Evolutionary conservation across 176 grass and related monocot genomes (phyloP).

Genomic region (Eragrostis curvula): DNA sequence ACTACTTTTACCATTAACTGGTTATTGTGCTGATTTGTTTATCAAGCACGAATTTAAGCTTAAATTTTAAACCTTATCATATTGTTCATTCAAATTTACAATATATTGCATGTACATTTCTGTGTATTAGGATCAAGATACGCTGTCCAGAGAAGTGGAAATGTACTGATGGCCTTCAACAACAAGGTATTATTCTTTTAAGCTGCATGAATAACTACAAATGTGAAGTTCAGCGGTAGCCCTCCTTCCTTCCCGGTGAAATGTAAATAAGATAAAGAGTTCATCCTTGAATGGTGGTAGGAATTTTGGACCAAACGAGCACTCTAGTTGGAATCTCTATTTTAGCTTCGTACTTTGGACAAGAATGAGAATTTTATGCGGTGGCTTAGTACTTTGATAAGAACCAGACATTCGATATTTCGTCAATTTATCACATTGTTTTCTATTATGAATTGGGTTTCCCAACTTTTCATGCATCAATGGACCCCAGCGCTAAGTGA

Average conservation of each 20-base stretch:
- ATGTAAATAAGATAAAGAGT: background rate
- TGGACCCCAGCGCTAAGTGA: background rate
- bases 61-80: background rate
- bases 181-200: slow-evolving; percentile 72
- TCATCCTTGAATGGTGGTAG: background rate
- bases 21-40: slow-evolving; percentile 13
- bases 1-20: slow-evolving; percentile 9
- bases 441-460: background rate
- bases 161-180: slow-evolving; percentile 94
- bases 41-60: background rate
- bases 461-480: background rate
- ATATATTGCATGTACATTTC: background rate
- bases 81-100: slow-evolving; percentile 22
- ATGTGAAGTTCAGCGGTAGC: background rate
- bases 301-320: slow-evolving; percentile 4
- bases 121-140: slow-evolving; percentile 82
- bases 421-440: background rate
- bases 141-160: slow-evolving; percentile 86
- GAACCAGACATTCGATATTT: background rate
- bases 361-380: background rate
- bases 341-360: background rate
- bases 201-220: slow-evolving; percentile 3
- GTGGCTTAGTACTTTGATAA: background rate
- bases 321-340: background rate
- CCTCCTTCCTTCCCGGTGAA: background rate